These are phyloP conservation scores for Penicillium tannophilum DNA, from an alignment of 495 filamentous ascomycete species.

Conservation along the genomic window DNA sequence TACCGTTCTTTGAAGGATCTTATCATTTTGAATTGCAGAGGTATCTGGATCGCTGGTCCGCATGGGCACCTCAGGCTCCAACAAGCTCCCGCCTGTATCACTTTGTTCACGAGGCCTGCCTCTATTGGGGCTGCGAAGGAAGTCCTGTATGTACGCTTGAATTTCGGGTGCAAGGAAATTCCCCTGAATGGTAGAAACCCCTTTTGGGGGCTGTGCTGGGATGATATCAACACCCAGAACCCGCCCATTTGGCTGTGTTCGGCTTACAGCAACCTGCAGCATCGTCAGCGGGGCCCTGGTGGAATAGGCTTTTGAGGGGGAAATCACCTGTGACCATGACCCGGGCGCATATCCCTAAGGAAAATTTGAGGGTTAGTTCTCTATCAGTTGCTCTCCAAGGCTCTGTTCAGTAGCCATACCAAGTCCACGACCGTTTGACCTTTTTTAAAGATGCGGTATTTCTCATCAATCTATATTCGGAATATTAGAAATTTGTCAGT, in stretches of 20 bases:
- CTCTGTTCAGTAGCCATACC: constrained; percentile 44
- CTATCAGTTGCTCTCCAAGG: not conserved
- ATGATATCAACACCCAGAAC: constrained; percentile 93
- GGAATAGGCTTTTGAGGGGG: not conserved
- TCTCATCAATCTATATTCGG: constrained; percentile 67
- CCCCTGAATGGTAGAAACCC: constrained; percentile 90
- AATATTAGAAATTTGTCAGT: not conserved
- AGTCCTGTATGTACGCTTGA: constrained; percentile 71
- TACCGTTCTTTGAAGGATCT: constrained; percentile 57
- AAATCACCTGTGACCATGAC: constrained; percentile 82
- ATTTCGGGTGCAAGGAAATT: constrained; percentile 77
- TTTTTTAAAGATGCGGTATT: constrained; percentile 72
- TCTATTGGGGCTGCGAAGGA: constrained; percentile 65
- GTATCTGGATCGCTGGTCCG: not conserved
- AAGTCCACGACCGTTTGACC: constrained; percentile 90
- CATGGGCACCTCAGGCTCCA: constrained; percentile 18
- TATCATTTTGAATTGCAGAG: constrained; percentile 1
- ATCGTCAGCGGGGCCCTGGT: not conserved
- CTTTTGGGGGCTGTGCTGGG: constrained; percentile 83
- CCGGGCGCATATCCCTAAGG: constrained; percentile 88
- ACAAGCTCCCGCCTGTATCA: constrained; percentile 14
- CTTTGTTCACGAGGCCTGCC: constrained; percentile 48
- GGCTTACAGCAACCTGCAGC: constrained; percentile 74
- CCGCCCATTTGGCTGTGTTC: constrained; percentile 72
- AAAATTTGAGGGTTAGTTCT: constrained; percentile 15